A percentile compares a stretch with the other conserved stretches of the same genome.
phyloP scores from a whole-genome alignment of 495 filamentous ascomycete species.

The Pseudomonodictys pantanalensis region DNA sequence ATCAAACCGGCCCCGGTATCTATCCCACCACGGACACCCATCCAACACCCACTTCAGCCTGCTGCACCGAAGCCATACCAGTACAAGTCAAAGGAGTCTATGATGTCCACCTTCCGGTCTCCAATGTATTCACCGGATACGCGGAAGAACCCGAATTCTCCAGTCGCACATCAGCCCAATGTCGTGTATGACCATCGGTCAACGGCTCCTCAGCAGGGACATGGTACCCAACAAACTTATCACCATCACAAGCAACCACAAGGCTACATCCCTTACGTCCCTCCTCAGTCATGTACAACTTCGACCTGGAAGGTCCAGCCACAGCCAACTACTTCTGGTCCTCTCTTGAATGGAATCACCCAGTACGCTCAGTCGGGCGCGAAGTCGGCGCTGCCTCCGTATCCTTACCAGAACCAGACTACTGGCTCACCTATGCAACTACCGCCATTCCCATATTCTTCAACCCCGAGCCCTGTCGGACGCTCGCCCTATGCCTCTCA shows the following conservation, averaged over 20 bases:
- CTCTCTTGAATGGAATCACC: conserved; percentile 4
- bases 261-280: conserved; percentile 3
- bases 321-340: neutral
- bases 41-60: conserved; percentile 13
- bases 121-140: conserved; percentile 18
- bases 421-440: neutral
- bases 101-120: conserved; percentile 3
- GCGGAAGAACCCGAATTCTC: conserved; percentile 27
- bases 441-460: conserved; percentile 13
- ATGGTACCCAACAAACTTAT: conserved; percentile 1
- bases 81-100: conserved; percentile 40
- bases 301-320: too few species aligned
- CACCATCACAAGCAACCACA: neutral
- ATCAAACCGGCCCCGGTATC: conserved; percentile 19
- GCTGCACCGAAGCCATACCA: conserved; percentile 35
- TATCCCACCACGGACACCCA: conserved; percentile 14
- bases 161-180: conserved; percentile 31
- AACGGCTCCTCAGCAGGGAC: conserved; percentile 28
- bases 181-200: conserved; percentile 23
- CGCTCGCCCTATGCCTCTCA: conserved; percentile 12
- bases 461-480: conserved; percentile 5
- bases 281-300: conserved; percentile 5
- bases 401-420: conserved; percentile 20
- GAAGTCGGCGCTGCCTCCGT: conserved; percentile 6
- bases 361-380: conserved; percentile 19